Evolutionary conservation across 805 yeast genomes (phyloP).

Genomic region (Saturnispora hagleri): DNA sequence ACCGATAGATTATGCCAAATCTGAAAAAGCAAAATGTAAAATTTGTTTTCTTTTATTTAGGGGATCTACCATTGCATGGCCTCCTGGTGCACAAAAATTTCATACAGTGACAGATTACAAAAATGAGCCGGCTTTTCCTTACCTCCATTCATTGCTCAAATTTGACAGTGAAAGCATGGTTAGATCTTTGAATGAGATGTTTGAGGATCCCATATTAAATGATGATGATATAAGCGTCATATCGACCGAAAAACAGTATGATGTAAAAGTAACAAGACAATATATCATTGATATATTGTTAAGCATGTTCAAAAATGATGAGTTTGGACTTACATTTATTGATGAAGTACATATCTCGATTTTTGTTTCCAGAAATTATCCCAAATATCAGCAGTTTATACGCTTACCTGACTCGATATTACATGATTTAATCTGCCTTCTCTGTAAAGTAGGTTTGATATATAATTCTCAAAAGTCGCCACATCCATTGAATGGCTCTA

Average conservation of each 20-base stretch:
- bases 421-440: constrained; percentile 35
- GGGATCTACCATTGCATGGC: constrained; percentile 43
- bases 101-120: constrained; percentile 27
- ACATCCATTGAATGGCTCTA: neutral
- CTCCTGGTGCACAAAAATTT: constrained; percentile 28
- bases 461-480: neutral
- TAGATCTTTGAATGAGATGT: constrained; percentile 65
- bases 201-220: constrained; percentile 72
- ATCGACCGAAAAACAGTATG: constrained; percentile 17
- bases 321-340: constrained; percentile 22
- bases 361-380: constrained; percentile 70
- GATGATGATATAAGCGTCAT: constrained; percentile 36
- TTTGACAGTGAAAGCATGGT: constrained; percentile 52
- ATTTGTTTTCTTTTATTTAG: constrained; percentile 53
- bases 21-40: constrained; percentile 37
- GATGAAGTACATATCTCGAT: constrained; percentile 40
- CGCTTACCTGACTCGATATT: constrained; percentile 55
- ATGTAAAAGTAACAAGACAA: constrained; percentile 52
- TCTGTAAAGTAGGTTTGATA: constrained; percentile 31
- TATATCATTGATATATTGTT: constrained; percentile 65
- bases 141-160: constrained; percentile 47
- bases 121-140: constrained; percentile 56
- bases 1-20: constrained; percentile 29
- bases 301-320: constrained; percentile 40
- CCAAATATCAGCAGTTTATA: constrained; percentile 80